A percentile compares a stretch with the other conserved stretches of the same genome.
phyloP scores from a whole-genome alignment of 2,329 filamentous ascomycete species.

The Aspergillus thermomutatus region DNA sequence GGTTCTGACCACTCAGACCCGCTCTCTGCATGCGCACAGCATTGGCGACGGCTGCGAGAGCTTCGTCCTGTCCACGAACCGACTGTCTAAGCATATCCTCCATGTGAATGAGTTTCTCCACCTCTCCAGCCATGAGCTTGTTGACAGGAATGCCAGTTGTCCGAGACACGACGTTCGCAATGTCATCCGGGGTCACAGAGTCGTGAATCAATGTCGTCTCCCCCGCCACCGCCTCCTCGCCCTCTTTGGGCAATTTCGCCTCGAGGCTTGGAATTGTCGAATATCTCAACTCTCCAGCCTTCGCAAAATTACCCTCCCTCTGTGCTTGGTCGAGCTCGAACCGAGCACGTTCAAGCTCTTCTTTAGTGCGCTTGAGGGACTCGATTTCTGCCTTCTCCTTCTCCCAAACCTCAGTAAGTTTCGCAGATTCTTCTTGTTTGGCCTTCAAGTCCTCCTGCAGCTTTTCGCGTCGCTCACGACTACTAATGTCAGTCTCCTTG shows the following conservation, averaged over 20 bases:
- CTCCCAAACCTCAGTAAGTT: slow-evolving; percentile 81
- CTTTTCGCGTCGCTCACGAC: slow-evolving; percentile 81
- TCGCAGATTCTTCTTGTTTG: slow-evolving; percentile 72
- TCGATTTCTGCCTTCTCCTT: slow-evolving; percentile 84
- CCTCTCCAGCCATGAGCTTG: slow-evolving; percentile 88
- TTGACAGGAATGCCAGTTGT: slow-evolving; percentile 90
- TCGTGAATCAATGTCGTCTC: slow-evolving; percentile 74
- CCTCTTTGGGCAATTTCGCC: slow-evolving; percentile 73
- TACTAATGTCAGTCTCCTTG: slow-evolving; percentile 89
- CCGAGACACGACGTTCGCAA: slow-evolving; percentile 84
- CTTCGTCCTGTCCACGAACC: slow-evolving; percentile 91
- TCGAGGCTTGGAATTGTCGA: slow-evolving; percentile 80
- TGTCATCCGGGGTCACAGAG: slow-evolving; percentile 91
- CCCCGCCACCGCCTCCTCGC: slow-evolving; percentile 45
- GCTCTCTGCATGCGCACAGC: slow-evolving; percentile 92
- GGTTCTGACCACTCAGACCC: slow-evolving; percentile 84
- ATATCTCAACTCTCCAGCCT: slow-evolving; percentile 87
- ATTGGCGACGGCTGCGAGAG: slow-evolving; percentile 83
- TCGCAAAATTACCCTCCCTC: slow-evolving; percentile 80
- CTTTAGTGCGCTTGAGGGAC: slow-evolving; percentile 79
- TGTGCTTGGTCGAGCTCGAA: slow-evolving; percentile 85
- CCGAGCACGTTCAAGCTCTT: slow-evolving; percentile 80
- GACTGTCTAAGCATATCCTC: slow-evolving; percentile 81
- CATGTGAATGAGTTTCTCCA: slow-evolving; percentile 94
- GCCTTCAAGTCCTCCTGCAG: slow-evolving; percentile 72